Evolutionary conservation across 2,329 filamentous ascomycete genomes (phyloP).

Genomic region (Fusarium pseudocircinatum): DNA sequence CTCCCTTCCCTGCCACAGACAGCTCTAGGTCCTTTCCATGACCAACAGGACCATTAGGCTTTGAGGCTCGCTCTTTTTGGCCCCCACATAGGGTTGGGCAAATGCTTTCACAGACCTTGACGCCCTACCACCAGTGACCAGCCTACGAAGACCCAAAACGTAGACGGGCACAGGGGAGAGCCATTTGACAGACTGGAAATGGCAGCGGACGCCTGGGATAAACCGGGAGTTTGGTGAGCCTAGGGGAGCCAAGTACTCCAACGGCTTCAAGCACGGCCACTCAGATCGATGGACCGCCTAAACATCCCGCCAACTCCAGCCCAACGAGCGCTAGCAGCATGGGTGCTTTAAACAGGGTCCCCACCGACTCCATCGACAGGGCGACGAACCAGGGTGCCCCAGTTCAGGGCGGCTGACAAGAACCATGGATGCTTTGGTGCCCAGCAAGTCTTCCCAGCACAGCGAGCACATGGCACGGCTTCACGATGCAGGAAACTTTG

Average conservation of each 20-base stretch:
- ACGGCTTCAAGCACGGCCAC: slow-evolving; percentile 15
- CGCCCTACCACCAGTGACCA: slow-evolving; percentile 27
- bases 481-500: slow-evolving; percentile 2
- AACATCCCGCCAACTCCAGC: slow-evolving; percentile 36
- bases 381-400: slow-evolving; percentile 36
- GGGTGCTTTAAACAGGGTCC: slow-evolving; percentile 25
- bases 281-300: slow-evolving; percentile 28
- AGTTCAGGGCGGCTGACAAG: slow-evolving; percentile 37
- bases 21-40: slow-evolving; percentile 37
- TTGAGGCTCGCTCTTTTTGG: slow-evolving; percentile 27
- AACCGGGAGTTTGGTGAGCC: slow-evolving; percentile 28
- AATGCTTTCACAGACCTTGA: slow-evolving; percentile 28
- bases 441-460: slow-evolving; percentile 17
- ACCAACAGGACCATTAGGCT: slow-evolving; percentile 21
- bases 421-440: slow-evolving; percentile 31
- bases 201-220: slow-evolving; percentile 24
- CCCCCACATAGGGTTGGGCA: slow-evolving; percentile 38
- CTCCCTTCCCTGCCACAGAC: slow-evolving; percentile 11
- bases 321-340: slow-evolving; percentile 35
- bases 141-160: slow-evolving; percentile 13
- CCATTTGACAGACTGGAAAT: slow-evolving; percentile 26
- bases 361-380: slow-evolving; percentile 34
- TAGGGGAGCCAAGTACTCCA: slow-evolving; percentile 6
- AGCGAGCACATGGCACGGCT: slow-evolving; percentile 14
- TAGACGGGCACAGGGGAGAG: slow-evolving; percentile 11